A percentile compares a stretch with the other conserved stretches of the same genome.
Evolutionary conservation across 164 flowering plant species (phyloP).

Genomic region (Stephania yunnanensis): DNA sequence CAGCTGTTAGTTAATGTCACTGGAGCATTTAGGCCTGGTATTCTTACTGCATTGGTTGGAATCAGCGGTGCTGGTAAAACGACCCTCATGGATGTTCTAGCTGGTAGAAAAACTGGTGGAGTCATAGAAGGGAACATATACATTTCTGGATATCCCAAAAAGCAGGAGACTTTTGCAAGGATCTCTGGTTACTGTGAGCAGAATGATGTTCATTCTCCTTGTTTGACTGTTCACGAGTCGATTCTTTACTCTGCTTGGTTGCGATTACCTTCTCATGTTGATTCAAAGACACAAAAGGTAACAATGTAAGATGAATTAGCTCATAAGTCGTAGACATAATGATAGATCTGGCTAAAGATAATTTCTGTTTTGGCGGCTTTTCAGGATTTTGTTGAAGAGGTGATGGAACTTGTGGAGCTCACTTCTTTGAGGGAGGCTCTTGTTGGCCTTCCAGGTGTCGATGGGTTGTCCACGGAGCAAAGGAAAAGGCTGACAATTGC

Average conservation of each 20-base stretch:
- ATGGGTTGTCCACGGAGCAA: constrained; percentile 96
- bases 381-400: constrained; percentile 95
- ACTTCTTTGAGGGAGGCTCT: constrained; percentile 75
- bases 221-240: constrained; percentile 87
- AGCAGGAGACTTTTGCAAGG: constrained; percentile 96
- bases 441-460: constrained; percentile 90
- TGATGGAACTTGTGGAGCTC: constrained; percentile 98
- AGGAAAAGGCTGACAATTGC: constrained; percentile 97
- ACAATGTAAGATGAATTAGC: neutral
- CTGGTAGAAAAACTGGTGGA: constrained; percentile 99
- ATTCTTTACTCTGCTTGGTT: constrained; percentile 94
- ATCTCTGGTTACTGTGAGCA: constrained; percentile 99
- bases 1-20: constrained; percentile 80
- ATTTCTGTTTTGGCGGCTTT: constrained; percentile 17
- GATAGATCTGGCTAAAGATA: constrained; percentile 1
- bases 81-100: constrained; percentile 97
- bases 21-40: constrained; percentile 96
- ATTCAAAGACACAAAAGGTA: constrained; percentile 75
- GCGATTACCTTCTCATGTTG: constrained; percentile 70
- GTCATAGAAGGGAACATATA: constrained; percentile 69
- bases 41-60: constrained; percentile 95
- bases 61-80: constrained; percentile 99
- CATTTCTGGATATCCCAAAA: constrained; percentile 88
- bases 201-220: constrained; percentile 93
- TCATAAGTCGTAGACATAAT: too few species aligned